Base-by-base conservation (phyloP, 2,329 filamentous ascomycete species). In the Arthrocladium fulminans region DNA sequence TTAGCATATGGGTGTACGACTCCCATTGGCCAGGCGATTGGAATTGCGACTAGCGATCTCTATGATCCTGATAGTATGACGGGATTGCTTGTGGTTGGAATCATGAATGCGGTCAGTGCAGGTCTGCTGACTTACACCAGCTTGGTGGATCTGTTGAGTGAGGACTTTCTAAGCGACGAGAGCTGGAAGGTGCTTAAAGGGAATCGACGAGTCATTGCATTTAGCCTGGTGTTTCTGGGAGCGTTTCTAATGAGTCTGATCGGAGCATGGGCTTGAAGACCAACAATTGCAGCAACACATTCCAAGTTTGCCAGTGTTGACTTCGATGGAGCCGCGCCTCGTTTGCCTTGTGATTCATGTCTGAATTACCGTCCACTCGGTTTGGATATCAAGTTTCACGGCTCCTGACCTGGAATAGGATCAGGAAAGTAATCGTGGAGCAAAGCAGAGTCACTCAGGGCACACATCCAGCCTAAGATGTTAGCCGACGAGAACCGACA, bases 71-170 rank as follows among this genome's bases (percentile, higher is more conserved):
- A 78, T 60, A 85, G 81, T 52, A 77, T 86, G 63, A 76, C 79
- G 0, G 85, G 86, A 0, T 68, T 90, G 25, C 69, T 90, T 10
- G 78, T 89, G 61, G 85, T 89, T 1, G 86, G 86, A 12, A 76
- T 84, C 57, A 89, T 89, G 84, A 89, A 90, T 57, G 84, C 84
- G 42, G 82, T 90, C 30, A 87, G 83, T 0, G 79, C 82, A n/a
- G 86, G 86, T 0, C 69, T 90, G 32, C 65, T 90, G 29, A 72
- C 89, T 5, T 90, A 87, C 59, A 84, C 86, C 0, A 85, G 84
- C 0, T 67, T 90, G 19, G 84, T 90, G 1, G 84, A 90, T 65
- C 68, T 90, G 13, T 73, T 90, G 50, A 82, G 84, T 0, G 85
- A 89, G 63, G 86, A 90, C 60, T 89, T 89, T 54, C 62, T 88